Conservation (phyloP, 2,329 filamentous ascomycete genomes). For the Penicillium verrucosum region DNA sequence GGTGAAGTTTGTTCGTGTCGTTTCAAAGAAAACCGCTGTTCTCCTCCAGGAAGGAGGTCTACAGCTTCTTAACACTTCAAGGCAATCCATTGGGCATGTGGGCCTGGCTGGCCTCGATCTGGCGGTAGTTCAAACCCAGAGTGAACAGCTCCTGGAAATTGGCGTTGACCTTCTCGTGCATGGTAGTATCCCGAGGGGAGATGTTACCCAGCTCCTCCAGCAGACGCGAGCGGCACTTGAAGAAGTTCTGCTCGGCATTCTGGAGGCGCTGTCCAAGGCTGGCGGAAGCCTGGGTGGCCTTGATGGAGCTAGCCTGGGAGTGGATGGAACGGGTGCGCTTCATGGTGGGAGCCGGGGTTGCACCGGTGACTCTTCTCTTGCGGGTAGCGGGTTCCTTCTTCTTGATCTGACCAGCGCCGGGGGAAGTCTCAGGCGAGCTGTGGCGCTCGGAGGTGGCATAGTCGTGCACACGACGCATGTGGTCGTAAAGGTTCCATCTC, state of each 20-base stretch:
- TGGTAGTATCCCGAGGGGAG: conserved; percentile 39
- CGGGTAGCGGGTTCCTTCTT: conserved; percentile 40
- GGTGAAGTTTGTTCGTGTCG: background rate
- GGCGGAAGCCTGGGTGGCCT: conserved; percentile 33
- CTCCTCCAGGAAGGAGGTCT: background rate
- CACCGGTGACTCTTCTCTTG: conserved; percentile 40
- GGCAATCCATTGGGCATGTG: conserved; percentile 35
- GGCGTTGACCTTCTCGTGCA: conserved; percentile 46
- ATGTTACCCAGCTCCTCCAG: conserved; percentile 40
- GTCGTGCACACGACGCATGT: conserved; percentile 91
- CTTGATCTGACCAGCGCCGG: conserved; percentile 33
- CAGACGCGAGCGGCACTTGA: conserved; percentile 40
- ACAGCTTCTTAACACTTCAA: conserved; percentile 23
- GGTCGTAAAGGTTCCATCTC: conserved; percentile 92
- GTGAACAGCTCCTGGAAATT: conserved; percentile 45
- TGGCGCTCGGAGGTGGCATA: conserved; percentile 47
- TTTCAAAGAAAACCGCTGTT: background rate
- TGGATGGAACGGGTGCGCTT: conserved; percentile 43
- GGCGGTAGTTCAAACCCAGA: conserved; percentile 43
- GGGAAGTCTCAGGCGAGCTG: conserved; percentile 42
- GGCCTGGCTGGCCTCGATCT: conserved; percentile 42
- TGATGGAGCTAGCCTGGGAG: conserved; percentile 35
- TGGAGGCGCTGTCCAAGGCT: conserved; percentile 41
- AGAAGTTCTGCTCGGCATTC: conserved; percentile 43
- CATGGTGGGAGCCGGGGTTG: conserved; percentile 39